Evolutionary conservation across 2,329 filamentous ascomycete genomes (phyloP).

Genomic region (Fusarium robinianum): DNA sequence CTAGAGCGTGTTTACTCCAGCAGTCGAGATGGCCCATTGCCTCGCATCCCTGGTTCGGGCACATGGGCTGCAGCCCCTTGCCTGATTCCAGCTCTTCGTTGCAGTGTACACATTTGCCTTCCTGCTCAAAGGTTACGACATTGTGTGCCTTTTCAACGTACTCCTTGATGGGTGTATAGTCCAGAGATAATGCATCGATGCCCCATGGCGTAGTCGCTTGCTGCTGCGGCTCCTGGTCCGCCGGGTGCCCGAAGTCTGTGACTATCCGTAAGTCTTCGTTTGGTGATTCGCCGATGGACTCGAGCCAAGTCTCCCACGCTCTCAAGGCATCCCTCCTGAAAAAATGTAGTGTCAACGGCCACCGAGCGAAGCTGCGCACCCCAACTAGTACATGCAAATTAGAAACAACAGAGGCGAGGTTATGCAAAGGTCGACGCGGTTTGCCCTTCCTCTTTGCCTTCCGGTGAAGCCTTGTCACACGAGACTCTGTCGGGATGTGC

Average conservation of each 20-base stretch:
- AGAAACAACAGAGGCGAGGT: conserved; percentile 70
- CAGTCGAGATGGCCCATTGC: conserved; percentile 64
- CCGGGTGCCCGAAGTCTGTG: conserved; percentile 55
- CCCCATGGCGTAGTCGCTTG: conserved; percentile 44
- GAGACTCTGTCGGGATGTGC: conserved; percentile 70
- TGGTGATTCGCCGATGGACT: conserved; percentile 52
- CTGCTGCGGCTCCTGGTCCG: conserved; percentile 4
- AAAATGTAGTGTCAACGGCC: conserved; percentile 83
- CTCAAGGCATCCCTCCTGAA: conserved; percentile 71
- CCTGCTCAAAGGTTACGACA: conserved; percentile 59
- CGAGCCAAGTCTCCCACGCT: conserved; percentile 67
- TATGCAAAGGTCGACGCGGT: conserved; percentile 61
- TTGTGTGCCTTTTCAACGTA: conserved; percentile 61
- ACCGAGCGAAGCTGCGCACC: conserved; percentile 77
- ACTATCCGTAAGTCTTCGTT: conserved; percentile 56
- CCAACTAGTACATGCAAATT: conserved; percentile 82
- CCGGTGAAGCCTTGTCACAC: conserved; percentile 58
- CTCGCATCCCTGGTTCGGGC: conserved; percentile 57
- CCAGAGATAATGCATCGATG: conserved; percentile 58
- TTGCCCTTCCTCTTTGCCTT: conserved; percentile 56
- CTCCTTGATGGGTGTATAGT: conserved; percentile 57
- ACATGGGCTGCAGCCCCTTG: conserved; percentile 60
- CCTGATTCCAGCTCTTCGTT: conserved; percentile 49
- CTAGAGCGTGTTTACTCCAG: conserved; percentile 59
- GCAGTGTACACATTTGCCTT: conserved; percentile 61